Evolutionary conservation across 1,284 basidiomycete species (phyloP).

Genomic region (Ceratobasidium sp.): DNA sequence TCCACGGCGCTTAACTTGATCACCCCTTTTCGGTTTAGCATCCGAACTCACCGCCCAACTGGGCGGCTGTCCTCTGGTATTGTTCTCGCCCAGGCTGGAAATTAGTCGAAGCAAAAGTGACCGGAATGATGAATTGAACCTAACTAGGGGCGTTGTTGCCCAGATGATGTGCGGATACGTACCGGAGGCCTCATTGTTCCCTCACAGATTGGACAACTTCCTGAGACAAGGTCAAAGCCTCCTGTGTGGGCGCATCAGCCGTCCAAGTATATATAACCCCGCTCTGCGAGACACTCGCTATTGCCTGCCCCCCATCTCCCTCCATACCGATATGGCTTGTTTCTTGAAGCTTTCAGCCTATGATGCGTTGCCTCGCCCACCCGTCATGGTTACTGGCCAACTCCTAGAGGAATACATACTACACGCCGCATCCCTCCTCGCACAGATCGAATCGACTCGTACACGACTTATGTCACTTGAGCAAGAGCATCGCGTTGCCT

Average conservation of each 20-base stretch:
- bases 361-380: slow-evolving; percentile 3
- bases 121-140: slow-evolving; percentile 26
- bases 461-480: slow-evolving; percentile 17
- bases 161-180: slow-evolving; percentile 35
- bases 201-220: slow-evolving; percentile 5
- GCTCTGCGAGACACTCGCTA: background rate
- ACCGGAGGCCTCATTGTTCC: slow-evolving; percentile 32
- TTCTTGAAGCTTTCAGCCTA: slow-evolving; percentile 11
- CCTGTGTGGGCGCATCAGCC: slow-evolving; percentile 5
- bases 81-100: slow-evolving; percentile 30
- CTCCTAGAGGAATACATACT: slow-evolving; percentile 34
- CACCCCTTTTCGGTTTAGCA: slow-evolving; percentile 24
- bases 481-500: background rate
- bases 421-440: background rate
- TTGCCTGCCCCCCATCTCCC: background rate
- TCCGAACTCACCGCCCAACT: background rate
- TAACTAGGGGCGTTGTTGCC: background rate
- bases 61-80: slow-evolving; percentile 26
- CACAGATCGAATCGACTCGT: slow-evolving; percentile 25
- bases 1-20: background rate
- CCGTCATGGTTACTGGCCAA: slow-evolving; percentile 1
- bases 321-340: slow-evolving; percentile 8
- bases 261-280: slow-evolving; percentile 26
- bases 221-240: slow-evolving; percentile 35
- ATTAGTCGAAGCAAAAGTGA: slow-evolving; percentile 5